These are phyloP conservation scores for Chlamydomonas eustigma DNA, from an alignment of 139 green algal genomes.

Conservation along the genomic window DNA sequence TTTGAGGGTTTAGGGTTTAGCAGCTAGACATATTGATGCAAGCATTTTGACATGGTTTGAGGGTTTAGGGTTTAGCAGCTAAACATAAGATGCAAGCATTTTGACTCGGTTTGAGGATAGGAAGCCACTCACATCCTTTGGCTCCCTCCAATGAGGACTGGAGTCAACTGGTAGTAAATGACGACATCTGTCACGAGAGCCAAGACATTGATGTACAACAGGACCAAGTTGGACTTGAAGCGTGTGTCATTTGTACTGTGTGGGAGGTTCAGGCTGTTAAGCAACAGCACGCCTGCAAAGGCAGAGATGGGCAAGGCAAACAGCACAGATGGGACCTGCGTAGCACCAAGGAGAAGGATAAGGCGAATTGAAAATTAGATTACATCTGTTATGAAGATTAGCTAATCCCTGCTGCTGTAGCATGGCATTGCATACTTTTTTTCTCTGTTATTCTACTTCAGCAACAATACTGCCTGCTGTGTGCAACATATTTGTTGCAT, in stretches of 20 bases:
- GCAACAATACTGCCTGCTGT: too few species aligned
- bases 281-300: conserved; percentile 11
- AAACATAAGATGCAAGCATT: not conserved
- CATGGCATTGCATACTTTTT: too few species aligned
- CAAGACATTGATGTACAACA: conserved; percentile 37
- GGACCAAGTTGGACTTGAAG: conserved; percentile 40
- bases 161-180: conserved; percentile 17
- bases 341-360: too few species aligned
- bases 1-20: not conserved
- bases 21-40: not conserved
- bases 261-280: conserved; percentile 17
- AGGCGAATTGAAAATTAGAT: too few species aligned
- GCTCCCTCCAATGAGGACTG: not conserved
- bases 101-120: too few species aligned
- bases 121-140: conserved; percentile 19
- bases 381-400: too few species aligned
- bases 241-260: conserved; percentile 2
- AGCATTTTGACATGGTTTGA: too few species aligned
- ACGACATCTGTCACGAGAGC: conserved; percentile 37
- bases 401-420: too few species aligned
- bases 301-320: not conserved
- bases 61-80: not conserved
- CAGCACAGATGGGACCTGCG: not conserved
- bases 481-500: too few species aligned
- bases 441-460: too few species aligned